Evolutionary conservation across 176 grass and related monocot genomes (phyloP).

Genomic region (Paspalum vaginatum): DNA sequence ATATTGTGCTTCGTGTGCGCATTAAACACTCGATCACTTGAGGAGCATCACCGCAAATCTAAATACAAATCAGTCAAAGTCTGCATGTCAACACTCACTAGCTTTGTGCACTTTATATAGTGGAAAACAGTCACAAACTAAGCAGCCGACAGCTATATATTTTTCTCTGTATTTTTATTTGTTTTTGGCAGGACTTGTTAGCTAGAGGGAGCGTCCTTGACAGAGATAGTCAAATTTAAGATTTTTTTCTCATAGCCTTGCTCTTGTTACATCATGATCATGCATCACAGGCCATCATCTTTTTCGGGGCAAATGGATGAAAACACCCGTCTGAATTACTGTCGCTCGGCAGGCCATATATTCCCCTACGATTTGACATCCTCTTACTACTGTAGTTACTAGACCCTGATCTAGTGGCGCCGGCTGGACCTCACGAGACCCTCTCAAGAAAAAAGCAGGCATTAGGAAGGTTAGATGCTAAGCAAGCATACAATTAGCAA

Average conservation of each 20-base stretch:
- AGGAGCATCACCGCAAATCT: background rate
- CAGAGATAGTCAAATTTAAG: background rate
- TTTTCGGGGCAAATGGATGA: background rate
- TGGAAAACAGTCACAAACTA: background rate
- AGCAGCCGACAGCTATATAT: background rate
- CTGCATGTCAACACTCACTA: background rate
- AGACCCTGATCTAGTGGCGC: conserved; percentile 12
- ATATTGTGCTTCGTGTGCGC: background rate
- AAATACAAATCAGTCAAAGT: background rate
- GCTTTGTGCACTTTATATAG: background rate
- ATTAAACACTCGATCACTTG: background rate
- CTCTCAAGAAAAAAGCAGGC: conserved; percentile 18
- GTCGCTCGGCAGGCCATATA: conserved; percentile 1
- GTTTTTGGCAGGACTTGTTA: background rate
- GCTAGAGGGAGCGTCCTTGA: background rate
- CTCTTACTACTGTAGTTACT: background rate
- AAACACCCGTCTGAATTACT: conserved; percentile 2
- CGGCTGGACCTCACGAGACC: conserved; percentile 38
- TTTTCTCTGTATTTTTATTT: background rate
- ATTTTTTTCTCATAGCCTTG: background rate
- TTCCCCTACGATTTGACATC: conserved; percentile 13
- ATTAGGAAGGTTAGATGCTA: conserved; percentile 58
- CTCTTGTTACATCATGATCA: background rate
- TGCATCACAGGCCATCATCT: background rate
- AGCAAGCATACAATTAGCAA: conserved; percentile 52